Conservation (phyloP, 2,329 filamentous ascomycete genomes). For the Xylariaceae sp. region DNA sequence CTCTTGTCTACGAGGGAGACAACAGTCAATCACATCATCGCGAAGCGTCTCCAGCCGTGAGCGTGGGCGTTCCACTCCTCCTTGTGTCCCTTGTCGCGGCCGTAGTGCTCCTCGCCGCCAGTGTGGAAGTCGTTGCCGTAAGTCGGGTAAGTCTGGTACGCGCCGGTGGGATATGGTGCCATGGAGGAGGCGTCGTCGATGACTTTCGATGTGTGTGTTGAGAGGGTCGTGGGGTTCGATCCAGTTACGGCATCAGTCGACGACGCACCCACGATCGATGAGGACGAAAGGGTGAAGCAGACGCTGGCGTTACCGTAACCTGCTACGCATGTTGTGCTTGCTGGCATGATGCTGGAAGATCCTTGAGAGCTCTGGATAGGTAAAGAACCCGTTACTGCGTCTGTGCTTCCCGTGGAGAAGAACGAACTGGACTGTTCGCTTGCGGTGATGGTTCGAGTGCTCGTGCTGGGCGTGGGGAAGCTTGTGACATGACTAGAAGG, state of each 20-base stretch:
- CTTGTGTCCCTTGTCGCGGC: not conserved
- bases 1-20: not conserved
- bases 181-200: constrained; percentile 1
- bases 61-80: not conserved
- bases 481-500: constrained; percentile 8
- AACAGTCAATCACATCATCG: constrained; percentile 3
- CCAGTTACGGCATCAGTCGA: constrained; percentile 11
- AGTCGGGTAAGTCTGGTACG: not conserved
- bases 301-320: constrained; percentile 13
- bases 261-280: constrained; percentile 6
- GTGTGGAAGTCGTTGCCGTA: not conserved
- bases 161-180: not conserved
- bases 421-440: not conserved
- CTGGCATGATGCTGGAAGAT: not conserved
- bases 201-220: constrained; percentile 7
- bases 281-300: constrained; percentile 6
- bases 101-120: not conserved
- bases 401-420: constrained; percentile 8
- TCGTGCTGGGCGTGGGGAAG: constrained; percentile 2
- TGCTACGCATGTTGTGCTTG: constrained; percentile 13
- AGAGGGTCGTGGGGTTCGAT: constrained; percentile 12
- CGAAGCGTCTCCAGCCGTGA: not conserved
- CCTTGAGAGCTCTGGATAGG: not conserved
- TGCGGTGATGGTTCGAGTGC: constrained; percentile 14
- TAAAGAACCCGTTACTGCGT: constrained; percentile 9